Evolutionary conservation across 257 asterid species (phyloP).

Genomic region (Przewalskia tangutica): DNA sequence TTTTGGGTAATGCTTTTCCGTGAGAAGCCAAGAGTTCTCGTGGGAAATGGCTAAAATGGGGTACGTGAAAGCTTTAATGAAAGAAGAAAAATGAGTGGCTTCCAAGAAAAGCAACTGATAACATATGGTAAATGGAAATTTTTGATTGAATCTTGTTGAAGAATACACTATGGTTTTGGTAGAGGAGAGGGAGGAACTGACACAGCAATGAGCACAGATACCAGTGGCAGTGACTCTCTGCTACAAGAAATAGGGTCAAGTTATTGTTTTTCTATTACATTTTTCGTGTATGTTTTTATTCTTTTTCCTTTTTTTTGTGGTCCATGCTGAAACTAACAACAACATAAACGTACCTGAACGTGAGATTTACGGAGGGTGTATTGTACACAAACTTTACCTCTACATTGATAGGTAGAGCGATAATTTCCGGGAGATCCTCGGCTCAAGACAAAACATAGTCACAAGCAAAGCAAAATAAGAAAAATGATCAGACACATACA

Average conservation of each 20-base stretch:
- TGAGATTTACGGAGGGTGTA: too few species aligned
- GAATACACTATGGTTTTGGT: constrained; percentile 1
- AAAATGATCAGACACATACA: too few species aligned
- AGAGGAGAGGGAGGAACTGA: not conserved
- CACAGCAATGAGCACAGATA: not conserved
- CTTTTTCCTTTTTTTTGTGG: too few species aligned
- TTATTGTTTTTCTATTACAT: not conserved
- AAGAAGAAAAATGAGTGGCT: constrained; percentile 27
- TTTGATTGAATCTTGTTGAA: constrained; percentile 4
- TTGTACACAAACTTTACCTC: too few species aligned
- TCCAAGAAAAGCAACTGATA: constrained; percentile 46
- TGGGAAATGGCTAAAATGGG: not conserved
- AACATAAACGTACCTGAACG: too few species aligned
- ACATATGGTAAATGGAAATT: not conserved
- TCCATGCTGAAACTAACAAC: not conserved
- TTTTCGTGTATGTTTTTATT: not conserved
- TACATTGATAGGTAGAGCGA: too few species aligned
- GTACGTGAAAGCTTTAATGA: constrained; percentile 52
- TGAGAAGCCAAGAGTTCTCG: constrained; percentile 20
- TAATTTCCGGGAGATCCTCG: too few species aligned
- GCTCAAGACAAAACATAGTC: too few species aligned
- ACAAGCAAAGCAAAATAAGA: too few species aligned
- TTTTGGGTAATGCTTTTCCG: constrained; percentile 33
- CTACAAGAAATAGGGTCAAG: not conserved
- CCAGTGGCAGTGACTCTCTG: not conserved